Evolutionary conservation across 2,329 filamentous ascomycete genomes (phyloP), one percentile per base, ranked within the genome.

Genomic region (Cladophialophora bantiana): DNA sequence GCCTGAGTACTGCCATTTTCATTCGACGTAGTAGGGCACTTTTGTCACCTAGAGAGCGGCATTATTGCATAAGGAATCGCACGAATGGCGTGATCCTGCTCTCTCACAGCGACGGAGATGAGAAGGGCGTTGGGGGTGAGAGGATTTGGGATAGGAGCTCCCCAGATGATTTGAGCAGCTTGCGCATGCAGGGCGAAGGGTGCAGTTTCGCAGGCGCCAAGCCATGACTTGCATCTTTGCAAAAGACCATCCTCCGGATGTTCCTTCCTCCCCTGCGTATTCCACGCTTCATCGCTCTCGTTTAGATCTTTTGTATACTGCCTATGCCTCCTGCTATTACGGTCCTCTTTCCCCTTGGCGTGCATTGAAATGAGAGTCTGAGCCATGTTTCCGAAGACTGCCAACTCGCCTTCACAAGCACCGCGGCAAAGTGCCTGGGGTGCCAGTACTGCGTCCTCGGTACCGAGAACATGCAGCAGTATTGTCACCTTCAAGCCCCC

Each of bases 1-100:
- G 64, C 9, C 40, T 35, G 13, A 57, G 52, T 10, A 48, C 18
- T 10, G 58, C 52, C 64, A 66, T 66, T 18, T 36, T 45, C n/a
- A 10, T 15, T 26, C 20, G 57, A 20, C 20, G 42, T 13, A 13
- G 2, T 9, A 13, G 9, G 42, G 40, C 7, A 45, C 4, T 42
- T 38, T 7, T 48, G 57, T 50, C 57, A 59, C 45, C 20, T 31
- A 36, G 32, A 35, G 13, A 7, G 13, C 26, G 57, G 18, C 57
- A 50, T 50, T 50, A 18, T 34, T 32, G 32, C 45, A 31, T 4
- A 2, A 15, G 13, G 18, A 31, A 2, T 50, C 20, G 12, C 18
- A 26, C 20, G 10, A 50, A 26, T 42, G 40, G 40, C 40, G 15
- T 42, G 40, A 26, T 18, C 18, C 10, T 31, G 45, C 4, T 9